Conservation (phyloP, 768 basidiomycete genomes). For the Mycena alexandri region DNA sequence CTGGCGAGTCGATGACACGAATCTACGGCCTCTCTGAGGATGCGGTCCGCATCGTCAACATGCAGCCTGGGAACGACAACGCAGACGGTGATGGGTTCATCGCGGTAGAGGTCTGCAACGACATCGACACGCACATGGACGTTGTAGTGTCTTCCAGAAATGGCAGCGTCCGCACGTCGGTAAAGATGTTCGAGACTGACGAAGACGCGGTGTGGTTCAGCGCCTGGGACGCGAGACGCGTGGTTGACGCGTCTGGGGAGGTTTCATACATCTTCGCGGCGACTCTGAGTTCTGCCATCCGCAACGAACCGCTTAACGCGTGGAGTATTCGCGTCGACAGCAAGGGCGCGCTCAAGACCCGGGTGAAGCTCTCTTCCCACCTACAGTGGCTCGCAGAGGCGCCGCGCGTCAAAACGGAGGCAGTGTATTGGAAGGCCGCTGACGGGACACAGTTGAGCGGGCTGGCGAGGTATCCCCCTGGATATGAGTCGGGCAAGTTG, state of each 20-base stretch:
- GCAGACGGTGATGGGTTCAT: conserved; percentile 38
- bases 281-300: conserved; percentile 49
- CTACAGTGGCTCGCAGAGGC: conserved; percentile 48
- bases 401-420: conserved; percentile 44
- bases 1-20: conserved; percentile 30
- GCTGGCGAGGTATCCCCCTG: conserved; percentile 49
- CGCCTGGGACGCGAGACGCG: conserved; percentile 49
- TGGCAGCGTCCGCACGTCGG: conserved; percentile 27
- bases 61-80: conserved; percentile 34
- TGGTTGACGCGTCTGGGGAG: conserved; percentile 38
- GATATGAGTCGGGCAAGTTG: conserved; percentile 36
- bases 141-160: conserved; percentile 43
- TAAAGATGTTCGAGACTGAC: conserved; percentile 47
- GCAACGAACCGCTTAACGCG: conserved; percentile 52
- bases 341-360: conserved; percentile 32
- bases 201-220: conserved; percentile 54
- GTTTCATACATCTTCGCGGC: conserved; percentile 46
- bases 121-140: conserved; percentile 56
- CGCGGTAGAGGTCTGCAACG: conserved; percentile 55
- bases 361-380: conserved; percentile 48
- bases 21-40: conserved; percentile 49
- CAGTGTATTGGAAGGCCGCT: conserved; percentile 45
- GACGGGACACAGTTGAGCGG: conserved; percentile 49
- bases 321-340: conserved; percentile 45
- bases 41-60: conserved; percentile 52